A percentile compares a stretch with the other conserved stretches of the same genome.
Conservation (phyloP, 441 rosid genomes). For the Syzygium syzygioides region DNA sequence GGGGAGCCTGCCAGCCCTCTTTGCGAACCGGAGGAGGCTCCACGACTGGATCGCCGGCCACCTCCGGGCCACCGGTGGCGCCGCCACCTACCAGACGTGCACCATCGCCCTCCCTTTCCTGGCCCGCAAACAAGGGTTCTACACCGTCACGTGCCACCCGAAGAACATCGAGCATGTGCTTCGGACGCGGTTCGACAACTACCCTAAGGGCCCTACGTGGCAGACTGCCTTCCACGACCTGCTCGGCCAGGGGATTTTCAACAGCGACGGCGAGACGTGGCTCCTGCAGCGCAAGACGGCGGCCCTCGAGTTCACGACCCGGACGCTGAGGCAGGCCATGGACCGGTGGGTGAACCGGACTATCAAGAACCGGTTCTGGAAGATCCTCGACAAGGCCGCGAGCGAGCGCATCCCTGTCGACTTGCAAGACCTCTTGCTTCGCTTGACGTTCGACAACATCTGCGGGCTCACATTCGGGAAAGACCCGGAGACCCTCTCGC, state of each 20-base stretch:
- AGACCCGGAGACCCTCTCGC: slow-evolving; percentile 83
- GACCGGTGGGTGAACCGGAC: slow-evolving; percentile 90
- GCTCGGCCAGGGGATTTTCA: slow-evolving; percentile 87
- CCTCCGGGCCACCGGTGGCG: slow-evolving; percentile 61
- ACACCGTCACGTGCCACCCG: slow-evolving; percentile 88
- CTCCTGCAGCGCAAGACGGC: slow-evolving; percentile 90
- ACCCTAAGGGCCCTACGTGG: slow-evolving; percentile 88
- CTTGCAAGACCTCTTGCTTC: slow-evolving; percentile 76
- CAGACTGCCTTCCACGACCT: slow-evolving; percentile 86
- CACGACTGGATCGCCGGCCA: slow-evolving; percentile 85
- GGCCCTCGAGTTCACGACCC: slow-evolving; percentile 85
- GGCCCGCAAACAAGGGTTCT: slow-evolving; percentile 74
- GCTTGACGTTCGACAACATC: slow-evolving; percentile 86
- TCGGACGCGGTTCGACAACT: slow-evolving; percentile 77
- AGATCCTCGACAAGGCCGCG: slow-evolving; percentile 52
- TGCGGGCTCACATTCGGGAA: slow-evolving; percentile 93
- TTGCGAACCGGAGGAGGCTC: slow-evolving; percentile 47
- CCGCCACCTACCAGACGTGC: slow-evolving; percentile 75
- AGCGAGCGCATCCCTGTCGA: slow-evolving; percentile 40
- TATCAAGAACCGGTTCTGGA: slow-evolving; percentile 73
- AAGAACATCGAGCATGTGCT: slow-evolving; percentile 84
- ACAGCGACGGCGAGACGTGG: slow-evolving; percentile 95
- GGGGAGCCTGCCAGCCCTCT: slow-evolving; percentile 68
- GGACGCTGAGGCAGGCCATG: slow-evolving; percentile 92
- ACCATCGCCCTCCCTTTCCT: slow-evolving; percentile 71